These are phyloP conservation scores for Aureobasidium sp. DNA, from an alignment of 2,329 filamentous ascomycete species.

Conservation along the genomic window DNA sequence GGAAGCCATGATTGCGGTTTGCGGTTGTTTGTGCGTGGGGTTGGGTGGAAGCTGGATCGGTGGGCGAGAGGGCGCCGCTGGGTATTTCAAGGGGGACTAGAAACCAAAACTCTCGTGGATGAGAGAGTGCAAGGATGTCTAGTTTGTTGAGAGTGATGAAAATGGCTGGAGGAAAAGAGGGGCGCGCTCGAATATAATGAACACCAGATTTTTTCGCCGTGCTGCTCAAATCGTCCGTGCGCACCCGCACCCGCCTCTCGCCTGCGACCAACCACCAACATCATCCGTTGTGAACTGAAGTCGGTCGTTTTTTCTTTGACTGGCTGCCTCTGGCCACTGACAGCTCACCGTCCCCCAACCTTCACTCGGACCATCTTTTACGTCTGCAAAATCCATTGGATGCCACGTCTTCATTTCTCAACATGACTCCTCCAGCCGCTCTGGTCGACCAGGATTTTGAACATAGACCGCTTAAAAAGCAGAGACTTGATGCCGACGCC, in stretches of 20 bases:
- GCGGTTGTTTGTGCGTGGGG: conserved; percentile 27
- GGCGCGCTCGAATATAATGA: conserved; percentile 8
- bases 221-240: background rate
- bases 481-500: conserved; percentile 16
- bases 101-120: conserved; percentile 35
- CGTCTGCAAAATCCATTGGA: background rate
- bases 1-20: conserved; percentile 92
- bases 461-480: conserved; percentile 17
- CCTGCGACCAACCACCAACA: background rate
- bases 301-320: background rate
- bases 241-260: background rate
- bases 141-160: conserved; percentile 23
- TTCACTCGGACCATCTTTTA: background rate
- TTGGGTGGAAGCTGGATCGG: conserved; percentile 30
- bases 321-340: background rate
- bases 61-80: conserved; percentile 30
- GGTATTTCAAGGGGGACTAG: conserved; percentile 31
- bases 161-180: conserved; percentile 12
- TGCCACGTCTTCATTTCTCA: background rate
- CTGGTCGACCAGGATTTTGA: conserved; percentile 13
- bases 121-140: conserved; percentile 39
- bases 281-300: background rate
- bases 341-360: background rate
- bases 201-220: background rate
- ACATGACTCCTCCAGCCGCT: conserved; percentile 18